Evolutionary conservation across 176 grass and related monocot species (phyloP).

Genomic region (Eragrostis curvula): DNA sequence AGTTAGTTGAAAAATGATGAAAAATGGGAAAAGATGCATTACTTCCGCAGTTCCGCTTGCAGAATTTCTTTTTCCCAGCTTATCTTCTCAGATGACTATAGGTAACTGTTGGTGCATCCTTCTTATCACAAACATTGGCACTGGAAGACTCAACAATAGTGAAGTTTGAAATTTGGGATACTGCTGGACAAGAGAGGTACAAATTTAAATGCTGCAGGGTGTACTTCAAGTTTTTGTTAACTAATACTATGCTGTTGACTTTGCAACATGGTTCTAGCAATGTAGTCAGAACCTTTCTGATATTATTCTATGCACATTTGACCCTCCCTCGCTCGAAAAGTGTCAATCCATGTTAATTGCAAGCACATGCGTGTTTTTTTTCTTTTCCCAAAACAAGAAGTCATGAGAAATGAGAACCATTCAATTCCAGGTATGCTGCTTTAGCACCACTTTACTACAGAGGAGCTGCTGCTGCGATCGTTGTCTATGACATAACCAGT

Average conservation of each 20-base stretch:
- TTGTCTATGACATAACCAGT: slow-evolving; percentile 98
- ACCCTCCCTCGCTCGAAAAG: background rate
- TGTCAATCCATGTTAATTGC: background rate
- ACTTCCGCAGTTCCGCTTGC: background rate
- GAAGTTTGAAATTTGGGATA: slow-evolving; percentile 99
- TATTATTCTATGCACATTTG: slow-evolving; percentile 18
- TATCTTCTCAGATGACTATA: slow-evolving; percentile 48
- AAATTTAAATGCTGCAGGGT: background rate
- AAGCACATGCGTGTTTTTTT: background rate
- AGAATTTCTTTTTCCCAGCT: slow-evolving; percentile 29
- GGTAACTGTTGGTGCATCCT: slow-evolving; percentile 95
- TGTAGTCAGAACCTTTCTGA: background rate
- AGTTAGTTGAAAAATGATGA: background rate
- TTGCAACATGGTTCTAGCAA: background rate
- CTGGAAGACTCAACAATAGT: slow-evolving; percentile 84
- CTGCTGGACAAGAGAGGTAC: slow-evolving; percentile 95
- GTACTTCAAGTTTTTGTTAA: background rate
- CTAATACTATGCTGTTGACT: background rate
- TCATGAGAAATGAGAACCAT: background rate
- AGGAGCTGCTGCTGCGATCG: slow-evolving; percentile 86
- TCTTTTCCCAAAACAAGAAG: background rate
- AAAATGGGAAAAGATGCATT: slow-evolving; percentile 31
- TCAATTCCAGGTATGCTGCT: slow-evolving; percentile 83
- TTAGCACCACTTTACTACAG: slow-evolving; percentile 97
- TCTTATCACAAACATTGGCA: slow-evolving; percentile 95